phyloP scores from a whole-genome alignment of 2,329 filamentous ascomycete species.

The Keithomyces neogunnii region DNA sequence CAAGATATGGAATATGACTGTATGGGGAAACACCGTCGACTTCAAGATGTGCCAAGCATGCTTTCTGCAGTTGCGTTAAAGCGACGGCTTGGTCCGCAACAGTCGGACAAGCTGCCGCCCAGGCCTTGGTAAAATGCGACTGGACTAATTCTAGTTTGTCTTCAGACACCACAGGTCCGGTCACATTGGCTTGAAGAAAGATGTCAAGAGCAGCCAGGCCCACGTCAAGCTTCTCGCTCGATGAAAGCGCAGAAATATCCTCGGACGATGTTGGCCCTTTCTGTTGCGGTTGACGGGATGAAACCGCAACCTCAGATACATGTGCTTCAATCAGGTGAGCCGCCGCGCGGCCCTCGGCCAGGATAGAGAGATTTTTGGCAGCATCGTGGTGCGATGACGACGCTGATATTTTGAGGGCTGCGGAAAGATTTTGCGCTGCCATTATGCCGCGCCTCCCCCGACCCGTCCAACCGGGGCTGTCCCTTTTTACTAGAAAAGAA shows the following conservation, averaged over 20 bases:
- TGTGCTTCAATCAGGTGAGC: conserved; percentile 6
- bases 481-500: not conserved
- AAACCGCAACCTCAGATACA: conserved; percentile 1
- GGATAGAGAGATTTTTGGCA: conserved; percentile 7
- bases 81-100: conserved; percentile 2
- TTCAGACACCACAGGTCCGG: conserved; percentile 63
- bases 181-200: conserved; percentile 82
- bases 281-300: not conserved
- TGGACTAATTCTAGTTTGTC: conserved; percentile 20
- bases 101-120: conserved; percentile 10
- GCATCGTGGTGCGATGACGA: conserved; percentile 7
- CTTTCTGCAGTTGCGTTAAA: conserved; percentile 37
- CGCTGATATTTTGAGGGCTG: conserved; percentile 2
- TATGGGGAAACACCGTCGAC: conserved; percentile 85
- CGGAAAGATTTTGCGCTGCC: not conserved
- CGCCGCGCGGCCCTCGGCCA: conserved; percentile 7
- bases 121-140: conserved; percentile 31
- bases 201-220: conserved; percentile 48
- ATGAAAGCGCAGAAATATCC: conserved; percentile 2
- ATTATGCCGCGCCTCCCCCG: not conserved
- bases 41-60: conserved; percentile 59
- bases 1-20: conserved; percentile 71
- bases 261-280: not conserved
- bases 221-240: conserved; percentile 16
- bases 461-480: not conserved